A percentile compares a stretch with the other conserved stretches of the same genome.
Conservation (phyloP, 768 basidiomycete genomes). For the Russula vinacea region DNA sequence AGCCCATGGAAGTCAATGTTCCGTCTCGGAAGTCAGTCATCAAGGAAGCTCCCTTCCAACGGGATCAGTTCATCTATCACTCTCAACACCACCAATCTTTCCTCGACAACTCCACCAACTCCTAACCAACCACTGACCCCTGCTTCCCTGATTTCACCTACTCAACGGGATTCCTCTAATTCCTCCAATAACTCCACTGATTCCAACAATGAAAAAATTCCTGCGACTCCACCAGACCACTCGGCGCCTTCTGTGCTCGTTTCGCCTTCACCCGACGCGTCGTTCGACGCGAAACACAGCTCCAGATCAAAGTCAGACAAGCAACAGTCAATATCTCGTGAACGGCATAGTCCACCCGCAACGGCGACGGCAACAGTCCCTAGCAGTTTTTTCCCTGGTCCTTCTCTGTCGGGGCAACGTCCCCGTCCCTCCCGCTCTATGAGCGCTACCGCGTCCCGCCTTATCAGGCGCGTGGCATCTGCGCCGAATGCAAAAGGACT, state of each 20-base stretch:
- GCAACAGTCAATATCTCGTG: constrained; percentile 33
- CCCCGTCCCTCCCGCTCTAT: constrained; percentile 64
- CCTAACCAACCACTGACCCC: constrained; percentile 53
- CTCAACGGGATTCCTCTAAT: constrained; percentile 72
- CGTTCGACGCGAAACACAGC: constrained; percentile 25
- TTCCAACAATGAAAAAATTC: constrained; percentile 46
- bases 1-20: constrained; percentile 70
- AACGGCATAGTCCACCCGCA: constrained; percentile 39
- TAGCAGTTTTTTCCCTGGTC: constrained; percentile 47
- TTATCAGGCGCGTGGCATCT: constrained; percentile 92
- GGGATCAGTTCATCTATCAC: constrained; percentile 46
- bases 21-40: constrained; percentile 61
- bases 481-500: constrained; percentile 95
- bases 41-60: constrained; percentile 50
- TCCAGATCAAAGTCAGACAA: constrained; percentile 37
- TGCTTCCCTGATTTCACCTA: constrained; percentile 49
- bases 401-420: constrained; percentile 38
- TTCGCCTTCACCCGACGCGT: constrained; percentile 27
- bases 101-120: constrained; percentile 42
- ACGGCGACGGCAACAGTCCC: constrained; percentile 44
- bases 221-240: constrained; percentile 25
- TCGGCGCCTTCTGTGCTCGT: constrained; percentile 31
- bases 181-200: constrained; percentile 77
- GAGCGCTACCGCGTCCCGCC: constrained; percentile 75
- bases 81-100: constrained; percentile 49